Percentiles rank a stretch among this genome's conserved stretches.
Evolutionary conservation across 1,284 basidiomycete genomes (phyloP).

Genomic region (Trametes versicolor): DNA sequence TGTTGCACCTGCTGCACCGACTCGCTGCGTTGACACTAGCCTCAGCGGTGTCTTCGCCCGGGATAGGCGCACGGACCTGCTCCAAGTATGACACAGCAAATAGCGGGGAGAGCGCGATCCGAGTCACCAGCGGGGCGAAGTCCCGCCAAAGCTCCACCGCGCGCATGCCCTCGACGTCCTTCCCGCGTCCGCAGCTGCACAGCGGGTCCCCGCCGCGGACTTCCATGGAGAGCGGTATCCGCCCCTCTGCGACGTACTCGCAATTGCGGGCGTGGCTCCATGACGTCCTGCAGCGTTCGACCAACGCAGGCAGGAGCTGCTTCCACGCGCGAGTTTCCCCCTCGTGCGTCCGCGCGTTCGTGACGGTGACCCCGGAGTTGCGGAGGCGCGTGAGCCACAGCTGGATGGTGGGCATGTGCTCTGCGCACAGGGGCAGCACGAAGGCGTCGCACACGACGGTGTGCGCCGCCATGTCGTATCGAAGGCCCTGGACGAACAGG

Average conservation of each 20-base stretch:
- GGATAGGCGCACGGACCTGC: not conserved
- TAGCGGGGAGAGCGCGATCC: slow-evolving; percentile 57
- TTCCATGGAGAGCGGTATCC: slow-evolving; percentile 46
- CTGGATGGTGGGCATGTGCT: slow-evolving; percentile 42
- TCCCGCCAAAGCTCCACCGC: slow-evolving; percentile 43
- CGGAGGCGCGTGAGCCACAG: slow-evolving; percentile 19
- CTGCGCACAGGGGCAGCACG: slow-evolving; percentile 42
- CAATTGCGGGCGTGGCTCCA: slow-evolving; percentile 59
- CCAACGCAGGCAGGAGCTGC: slow-evolving; percentile 54
- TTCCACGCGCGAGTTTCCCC: slow-evolving; percentile 55
- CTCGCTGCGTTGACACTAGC: no score
- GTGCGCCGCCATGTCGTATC: slow-evolving; percentile 55
- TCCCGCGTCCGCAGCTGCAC: slow-evolving; percentile 60
- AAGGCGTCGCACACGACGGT: slow-evolving; percentile 57
- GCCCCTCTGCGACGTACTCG: slow-evolving; percentile 50
- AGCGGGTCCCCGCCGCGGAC: slow-evolving; percentile 46
- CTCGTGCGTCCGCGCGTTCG: slow-evolving; percentile 28
- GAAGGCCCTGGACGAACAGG: slow-evolving; percentile 52
- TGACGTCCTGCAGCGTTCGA: slow-evolving; percentile 57
- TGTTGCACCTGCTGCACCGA: no score
- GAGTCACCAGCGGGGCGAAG: slow-evolving; percentile 52
- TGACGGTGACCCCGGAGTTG: slow-evolving; percentile 16
- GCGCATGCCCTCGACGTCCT: slow-evolving; percentile 47
- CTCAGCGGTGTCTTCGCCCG: no score
- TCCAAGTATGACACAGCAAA: slow-evolving; percentile 54